Percentiles rank a stretch among this genome's conserved stretches.
These are phyloP conservation scores for Saccharomycodes ludwigii DNA, from an alignment of 805 yeast genomes.

Conservation along the genomic window DNA sequence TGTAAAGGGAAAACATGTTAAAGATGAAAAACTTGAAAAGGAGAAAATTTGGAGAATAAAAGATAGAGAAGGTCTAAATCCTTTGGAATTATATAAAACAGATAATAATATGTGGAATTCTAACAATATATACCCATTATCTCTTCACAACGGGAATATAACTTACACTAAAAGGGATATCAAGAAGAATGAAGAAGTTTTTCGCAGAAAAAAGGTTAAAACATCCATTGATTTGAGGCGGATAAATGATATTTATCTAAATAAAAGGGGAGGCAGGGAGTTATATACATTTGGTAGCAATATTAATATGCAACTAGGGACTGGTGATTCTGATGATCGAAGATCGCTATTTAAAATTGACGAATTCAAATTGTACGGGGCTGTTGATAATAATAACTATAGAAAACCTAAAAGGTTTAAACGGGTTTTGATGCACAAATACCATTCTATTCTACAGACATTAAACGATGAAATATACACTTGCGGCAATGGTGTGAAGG, in stretches of 20 bases:
- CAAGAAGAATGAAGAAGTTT: too few relatives aligned
- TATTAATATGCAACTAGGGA: conserved; percentile 48
- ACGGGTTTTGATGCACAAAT: conserved; percentile 43
- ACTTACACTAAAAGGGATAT: too few relatives aligned
- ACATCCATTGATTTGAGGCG: not conserved
- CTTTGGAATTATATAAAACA: conserved; percentile 47
- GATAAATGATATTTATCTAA: not conserved
- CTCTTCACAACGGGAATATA: too few relatives aligned
- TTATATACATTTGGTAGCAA: conserved; percentile 53
- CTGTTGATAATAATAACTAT: conserved; percentile 5
- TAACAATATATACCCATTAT: conserved; percentile 22
- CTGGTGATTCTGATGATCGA: conserved; percentile 50
- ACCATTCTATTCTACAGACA: conserved; percentile 52
- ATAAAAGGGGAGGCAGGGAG: conserved; percentile 37
- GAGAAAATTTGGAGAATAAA: conserved; percentile 28
- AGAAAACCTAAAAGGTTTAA: conserved; percentile 24
- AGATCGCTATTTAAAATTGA: conserved; percentile 29
- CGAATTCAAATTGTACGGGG: conserved; percentile 19
- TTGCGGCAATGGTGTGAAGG: conserved; percentile 59
- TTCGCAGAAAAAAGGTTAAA: too few relatives aligned
- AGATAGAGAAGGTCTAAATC: conserved; percentile 63
- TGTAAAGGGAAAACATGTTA: conserved; percentile 1
- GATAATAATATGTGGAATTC: conserved; percentile 33
- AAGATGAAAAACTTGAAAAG: conserved; percentile 9
- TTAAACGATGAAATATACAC: conserved; percentile 39